These are phyloP conservation scores for Apophysomyces trapeziformis DNA, from an alignment of 371 early-diverging fungal species.

Conservation along the genomic window DNA sequence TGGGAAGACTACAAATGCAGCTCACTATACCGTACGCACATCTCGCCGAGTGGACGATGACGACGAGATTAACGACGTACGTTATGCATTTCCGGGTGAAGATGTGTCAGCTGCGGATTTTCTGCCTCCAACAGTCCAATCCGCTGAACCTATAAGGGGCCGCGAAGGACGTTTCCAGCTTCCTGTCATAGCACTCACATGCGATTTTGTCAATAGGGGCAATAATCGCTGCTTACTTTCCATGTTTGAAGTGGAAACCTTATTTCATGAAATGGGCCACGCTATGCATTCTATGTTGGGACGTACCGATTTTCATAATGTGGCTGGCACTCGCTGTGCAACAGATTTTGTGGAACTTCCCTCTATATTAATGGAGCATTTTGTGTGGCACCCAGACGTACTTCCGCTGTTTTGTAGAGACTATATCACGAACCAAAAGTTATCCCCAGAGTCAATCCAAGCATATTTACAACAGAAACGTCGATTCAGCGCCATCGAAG, in stretches of 20 bases:
- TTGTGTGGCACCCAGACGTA: slow-evolving; percentile 77
- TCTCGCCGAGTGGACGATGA: slow-evolving; percentile 88
- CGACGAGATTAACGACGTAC: slow-evolving; percentile 52
- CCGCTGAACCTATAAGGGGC: slow-evolving; percentile 41
- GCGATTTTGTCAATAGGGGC: slow-evolving; percentile 60
- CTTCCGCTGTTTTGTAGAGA: slow-evolving; percentile 73
- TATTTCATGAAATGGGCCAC: slow-evolving; percentile 99
- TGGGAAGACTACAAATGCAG: slow-evolving; percentile 84
- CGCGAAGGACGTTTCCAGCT: slow-evolving; percentile 65
- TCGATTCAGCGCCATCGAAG: slow-evolving; percentile 73
- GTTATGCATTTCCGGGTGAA: slow-evolving; percentile 47
- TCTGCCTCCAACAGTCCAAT: slow-evolving; percentile 28
- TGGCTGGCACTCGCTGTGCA: slow-evolving; percentile 91
- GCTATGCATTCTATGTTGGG: slow-evolving; percentile 98
- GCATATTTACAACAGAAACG: slow-evolving; percentile 56
- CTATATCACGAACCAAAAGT: slow-evolving; percentile 57
- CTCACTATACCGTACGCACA: slow-evolving; percentile 95
- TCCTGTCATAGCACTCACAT: slow-evolving; percentile 80
- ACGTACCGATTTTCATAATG: slow-evolving; percentile 93
- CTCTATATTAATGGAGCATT: slow-evolving; percentile 93
- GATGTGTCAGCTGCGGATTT: slow-evolving; percentile 29
- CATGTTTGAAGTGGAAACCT: slow-evolving; percentile 85
- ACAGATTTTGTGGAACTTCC: slow-evolving; percentile 98
- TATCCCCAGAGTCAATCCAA: slow-evolving; percentile 48
- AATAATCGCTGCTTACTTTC: slow-evolving; percentile 43